A percentile compares a stretch with the other conserved stretches of the same genome.
These are phyloP conservation scores for Hypomyces perniciosus DNA, from an alignment of 2,329 filamentous ascomycete genomes.

Conservation along the genomic window DNA sequence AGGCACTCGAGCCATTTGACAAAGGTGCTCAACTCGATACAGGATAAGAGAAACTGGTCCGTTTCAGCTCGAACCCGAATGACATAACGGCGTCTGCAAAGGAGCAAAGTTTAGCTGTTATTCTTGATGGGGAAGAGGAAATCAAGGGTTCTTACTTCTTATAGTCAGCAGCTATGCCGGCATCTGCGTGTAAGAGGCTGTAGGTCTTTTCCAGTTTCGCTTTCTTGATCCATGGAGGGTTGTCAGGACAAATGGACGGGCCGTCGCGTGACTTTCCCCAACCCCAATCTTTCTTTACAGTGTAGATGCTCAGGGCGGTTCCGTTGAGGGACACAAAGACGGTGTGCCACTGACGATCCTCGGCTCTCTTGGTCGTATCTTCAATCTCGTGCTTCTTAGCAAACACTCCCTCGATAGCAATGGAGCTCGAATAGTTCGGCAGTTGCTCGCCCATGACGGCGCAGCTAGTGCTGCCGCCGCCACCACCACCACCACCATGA, in stretches of 20 bases:
- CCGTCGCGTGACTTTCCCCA: constrained; percentile 44
- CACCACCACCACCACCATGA: background rate
- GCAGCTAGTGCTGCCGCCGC: background rate
- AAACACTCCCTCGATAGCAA: constrained; percentile 52
- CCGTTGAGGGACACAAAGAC: constrained; percentile 60
- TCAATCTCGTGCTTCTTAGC: constrained; percentile 61
- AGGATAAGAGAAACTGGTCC: constrained; percentile 67
- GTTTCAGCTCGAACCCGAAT: constrained; percentile 67
- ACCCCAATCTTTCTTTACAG: constrained; percentile 52
- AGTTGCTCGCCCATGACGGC: constrained; percentile 21
- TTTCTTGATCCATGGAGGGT: constrained; percentile 45
- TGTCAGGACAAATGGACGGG: constrained; percentile 43
- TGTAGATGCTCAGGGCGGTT: constrained; percentile 61
- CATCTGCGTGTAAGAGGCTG: constrained; percentile 67
- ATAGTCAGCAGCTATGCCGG: constrained; percentile 68
- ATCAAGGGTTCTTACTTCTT: constrained; percentile 47
- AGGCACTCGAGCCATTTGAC: constrained; percentile 63
- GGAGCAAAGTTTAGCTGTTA: constrained; percentile 1
- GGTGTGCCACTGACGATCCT: constrained; percentile 58
- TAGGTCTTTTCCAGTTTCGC: constrained; percentile 60
- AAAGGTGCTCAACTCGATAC: constrained; percentile 58
- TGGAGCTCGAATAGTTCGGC: constrained; percentile 52
- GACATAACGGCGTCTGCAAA: constrained; percentile 51
- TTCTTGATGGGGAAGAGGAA: background rate
- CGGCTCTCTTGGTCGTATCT: constrained; percentile 55